Base-by-base conservation (phyloP, 2,329 filamentous ascomycete species). In the Fusarium torreyae region DNA sequence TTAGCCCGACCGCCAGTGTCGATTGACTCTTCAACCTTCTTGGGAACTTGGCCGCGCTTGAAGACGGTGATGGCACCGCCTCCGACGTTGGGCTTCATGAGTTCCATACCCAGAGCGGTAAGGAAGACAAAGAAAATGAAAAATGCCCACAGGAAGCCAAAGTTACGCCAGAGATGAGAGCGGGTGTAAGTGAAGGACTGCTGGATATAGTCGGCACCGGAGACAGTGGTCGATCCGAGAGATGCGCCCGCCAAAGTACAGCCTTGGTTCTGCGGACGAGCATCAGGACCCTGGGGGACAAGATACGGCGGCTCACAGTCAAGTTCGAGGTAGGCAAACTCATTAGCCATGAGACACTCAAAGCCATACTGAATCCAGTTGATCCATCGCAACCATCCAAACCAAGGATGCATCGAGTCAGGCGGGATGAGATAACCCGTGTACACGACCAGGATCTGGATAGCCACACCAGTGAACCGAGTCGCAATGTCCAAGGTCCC, bases 111-210 rank as follows among this genome's bases (percentile, higher is more conserved):
- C 22, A 92, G 69, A 7, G 91, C 86, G 0, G 92, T 95, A 31
- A 95, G 79, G 13, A 90, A 69, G 14, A 97, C 87, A 74, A 95
- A 97, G 7, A 94, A 85, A 1, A 93, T 83, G 2, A 89, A 87
- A 69, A 93, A 96, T 0, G 91, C 92, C 70, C 94, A 89, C 2
- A 96, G 80, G 5, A 94, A 89, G 33, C 91, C 92, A 73, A 92
- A 94, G 76, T 95, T 94, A 5, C 92, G 88, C 91, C 91, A 93
- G 9, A 90, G 79, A 70, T 93, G 86, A 1, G 81, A 78, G 2
- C 85, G 79, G 6, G 79, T 81, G 74, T 92, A 93, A 3, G 80
- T 77, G 68, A 87, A 91, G 6, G 79, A 76, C 78, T 82, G 10
- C 78, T 78, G 22, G 71, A 92, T 81, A 52, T 90, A 92, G 1